phyloP scores from a whole-genome alignment of 2,329 filamentous ascomycete genomes.

The Didymella lethalis region DNA sequence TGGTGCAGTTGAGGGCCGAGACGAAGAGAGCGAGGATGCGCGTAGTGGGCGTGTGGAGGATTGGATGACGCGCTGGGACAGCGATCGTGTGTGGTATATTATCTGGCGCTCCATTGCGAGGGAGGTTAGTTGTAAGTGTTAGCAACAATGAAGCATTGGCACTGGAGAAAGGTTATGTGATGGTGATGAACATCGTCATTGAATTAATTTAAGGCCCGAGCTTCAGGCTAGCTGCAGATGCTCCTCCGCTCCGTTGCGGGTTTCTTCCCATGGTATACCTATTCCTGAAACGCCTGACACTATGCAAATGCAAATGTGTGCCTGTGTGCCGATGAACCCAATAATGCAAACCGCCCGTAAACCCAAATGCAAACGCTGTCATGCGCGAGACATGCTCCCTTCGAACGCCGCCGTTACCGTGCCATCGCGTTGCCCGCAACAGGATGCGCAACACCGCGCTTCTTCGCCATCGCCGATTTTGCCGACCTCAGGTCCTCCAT shows the following conservation, averaged over 20 bases:
- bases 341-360: constrained; percentile 8
- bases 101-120: constrained; percentile 29
- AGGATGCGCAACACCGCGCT: neutral
- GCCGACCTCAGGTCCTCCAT: constrained; percentile 5
- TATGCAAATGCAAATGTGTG: constrained; percentile 12
- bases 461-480: constrained; percentile 2
- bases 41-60: constrained; percentile 11
- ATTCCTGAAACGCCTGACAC: neutral
- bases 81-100: constrained; percentile 21
- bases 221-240: constrained; percentile 15
- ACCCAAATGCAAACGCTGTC: neutral
- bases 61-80: constrained; percentile 18
- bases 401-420: constrained; percentile 1
- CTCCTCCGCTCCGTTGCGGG: constrained; percentile 4
- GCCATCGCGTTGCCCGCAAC: neutral
- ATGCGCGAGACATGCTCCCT: constrained; percentile 3
- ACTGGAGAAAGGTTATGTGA: neutral
- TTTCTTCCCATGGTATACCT: neutral
- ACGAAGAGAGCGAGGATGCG: constrained; percentile 1
- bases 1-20: constrained; percentile 8
- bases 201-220: constrained; percentile 15
- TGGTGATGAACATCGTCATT: constrained; percentile 19
- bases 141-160: no score
- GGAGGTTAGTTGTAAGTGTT: neutral
- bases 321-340: constrained; percentile 7